Percentiles rank a stretch among this genome's conserved stretches.
Evolutionary conservation across 148 eudicot species (phyloP).

Genomic region (Nepenthes mirabilis): DNA sequence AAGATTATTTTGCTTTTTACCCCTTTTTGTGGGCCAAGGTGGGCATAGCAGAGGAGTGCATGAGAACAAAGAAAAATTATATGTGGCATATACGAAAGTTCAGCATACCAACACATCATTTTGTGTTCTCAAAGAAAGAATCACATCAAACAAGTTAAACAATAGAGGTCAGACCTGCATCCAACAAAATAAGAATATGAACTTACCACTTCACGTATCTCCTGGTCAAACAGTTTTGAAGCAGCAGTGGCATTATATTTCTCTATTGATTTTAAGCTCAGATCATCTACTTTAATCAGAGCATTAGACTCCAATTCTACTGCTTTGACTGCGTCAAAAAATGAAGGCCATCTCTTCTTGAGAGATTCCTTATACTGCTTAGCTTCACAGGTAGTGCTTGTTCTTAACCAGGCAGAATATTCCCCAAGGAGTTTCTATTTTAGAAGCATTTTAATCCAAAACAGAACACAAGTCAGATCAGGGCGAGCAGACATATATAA

Average conservation of each 20-base stretch:
- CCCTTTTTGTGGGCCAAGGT: not conserved
- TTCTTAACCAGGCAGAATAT: slow-evolving; percentile 59
- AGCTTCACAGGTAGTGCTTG: slow-evolving; percentile 50
- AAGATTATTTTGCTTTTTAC: too few species aligned
- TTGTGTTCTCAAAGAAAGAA: slow-evolving; percentile 1
- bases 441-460: not conserved
- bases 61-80: not conserved
- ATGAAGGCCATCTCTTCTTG: slow-evolving; percentile 64
- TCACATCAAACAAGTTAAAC: slow-evolving; percentile 3
- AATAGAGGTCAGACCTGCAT: not conserved
- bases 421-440: slow-evolving; percentile 54
- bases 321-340: slow-evolving; percentile 21
- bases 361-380: slow-evolving; percentile 43
- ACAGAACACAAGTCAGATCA: slow-evolving; percentile 4
- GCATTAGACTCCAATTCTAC: slow-evolving; percentile 17
- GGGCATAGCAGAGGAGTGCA: not conserved
- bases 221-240: slow-evolving; percentile 76
- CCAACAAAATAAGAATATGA: not conserved
- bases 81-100: not conserved
- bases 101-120: not conserved
- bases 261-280: slow-evolving; percentile 40
- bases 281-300: slow-evolving; percentile 32
- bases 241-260: slow-evolving; percentile 64
- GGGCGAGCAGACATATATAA: not conserved
- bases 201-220: slow-evolving; percentile 87